Evolutionary conservation across 2,329 filamentous ascomycete genomes (phyloP).

Genomic region (Diaporthe citrichinensis): DNA sequence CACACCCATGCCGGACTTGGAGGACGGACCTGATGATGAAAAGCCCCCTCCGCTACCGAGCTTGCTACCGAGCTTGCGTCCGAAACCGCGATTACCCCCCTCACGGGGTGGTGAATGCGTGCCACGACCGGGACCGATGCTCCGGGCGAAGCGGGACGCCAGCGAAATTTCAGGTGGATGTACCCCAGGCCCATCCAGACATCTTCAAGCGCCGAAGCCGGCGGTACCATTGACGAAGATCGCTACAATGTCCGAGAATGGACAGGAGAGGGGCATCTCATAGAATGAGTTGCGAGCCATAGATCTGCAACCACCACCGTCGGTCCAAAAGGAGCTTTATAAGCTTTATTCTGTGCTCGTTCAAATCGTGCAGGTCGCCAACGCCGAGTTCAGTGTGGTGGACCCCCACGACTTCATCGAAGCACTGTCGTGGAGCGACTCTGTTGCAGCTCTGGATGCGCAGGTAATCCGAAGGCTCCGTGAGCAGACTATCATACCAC

Average conservation of each 20-base stretch:
- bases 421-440: constrained; percentile 16
- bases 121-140: background rate
- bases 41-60: background rate
- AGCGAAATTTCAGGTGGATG: constrained; percentile 10
- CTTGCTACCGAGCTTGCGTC: background rate
- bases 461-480: constrained; percentile 5
- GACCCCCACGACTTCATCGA: constrained; percentile 26
- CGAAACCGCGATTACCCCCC: background rate
- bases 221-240: background rate
- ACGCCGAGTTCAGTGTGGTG: background rate
- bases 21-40: too few relatives aligned
- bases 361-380: background rate
- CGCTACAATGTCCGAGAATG: background rate
- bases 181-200: background rate
- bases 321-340: constrained; percentile 3
- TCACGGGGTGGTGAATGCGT: background rate
- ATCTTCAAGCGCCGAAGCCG: background rate
- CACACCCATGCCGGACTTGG: background rate
- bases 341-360: constrained; percentile 19
- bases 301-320: background rate
- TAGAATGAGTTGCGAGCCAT: background rate
- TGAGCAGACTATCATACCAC: background rate
- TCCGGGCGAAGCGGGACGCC: background rate
- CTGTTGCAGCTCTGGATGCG: background rate
- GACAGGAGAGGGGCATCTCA: background rate